Conservation (phyloP, 345 rosid species). For the Eucalyptus regnans region DNA sequence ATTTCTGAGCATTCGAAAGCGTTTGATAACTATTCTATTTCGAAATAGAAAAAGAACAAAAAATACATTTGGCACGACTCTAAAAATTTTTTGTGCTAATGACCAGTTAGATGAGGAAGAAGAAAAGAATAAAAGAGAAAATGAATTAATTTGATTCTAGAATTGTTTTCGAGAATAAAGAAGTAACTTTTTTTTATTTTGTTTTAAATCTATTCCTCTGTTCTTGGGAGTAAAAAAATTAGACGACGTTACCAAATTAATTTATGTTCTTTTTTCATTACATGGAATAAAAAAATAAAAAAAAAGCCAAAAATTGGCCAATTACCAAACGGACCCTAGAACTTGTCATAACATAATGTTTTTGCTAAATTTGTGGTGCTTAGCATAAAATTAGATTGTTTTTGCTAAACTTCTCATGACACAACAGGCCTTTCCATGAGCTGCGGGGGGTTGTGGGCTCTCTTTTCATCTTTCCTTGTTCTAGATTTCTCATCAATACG, state of each 20-base stretch:
- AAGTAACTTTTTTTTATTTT: too few species aligned
- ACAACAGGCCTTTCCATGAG: background rate
- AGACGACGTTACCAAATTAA: too few species aligned
- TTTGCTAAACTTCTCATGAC: too few species aligned
- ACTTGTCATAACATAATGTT: background rate
- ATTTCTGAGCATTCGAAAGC: rapidly evolving
- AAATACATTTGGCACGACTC: rapidly evolving
- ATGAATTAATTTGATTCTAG: too few species aligned
- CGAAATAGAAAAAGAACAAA: rapidly evolving
- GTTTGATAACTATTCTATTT: too few species aligned
- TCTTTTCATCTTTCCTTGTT: background rate
- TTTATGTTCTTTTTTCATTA: too few species aligned
- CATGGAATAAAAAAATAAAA: rapidly evolving
- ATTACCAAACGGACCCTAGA: too few species aligned
- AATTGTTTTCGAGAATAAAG: too few species aligned
- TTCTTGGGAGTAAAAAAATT: too few species aligned
- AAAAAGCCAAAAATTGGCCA: too few species aligned
- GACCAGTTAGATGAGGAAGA: rapidly evolving
- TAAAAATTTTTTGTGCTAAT: rapidly evolving
- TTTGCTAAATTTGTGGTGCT: background rate
- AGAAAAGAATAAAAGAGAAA: rapidly evolving
- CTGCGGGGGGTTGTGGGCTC: background rate
- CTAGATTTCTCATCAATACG: background rate
- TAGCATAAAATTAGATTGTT: background rate
- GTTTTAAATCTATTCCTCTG: too few species aligned